Conservation (phyloP, 2,329 filamentous ascomycete genomes). For the Leptographium galeiforme region DNA sequence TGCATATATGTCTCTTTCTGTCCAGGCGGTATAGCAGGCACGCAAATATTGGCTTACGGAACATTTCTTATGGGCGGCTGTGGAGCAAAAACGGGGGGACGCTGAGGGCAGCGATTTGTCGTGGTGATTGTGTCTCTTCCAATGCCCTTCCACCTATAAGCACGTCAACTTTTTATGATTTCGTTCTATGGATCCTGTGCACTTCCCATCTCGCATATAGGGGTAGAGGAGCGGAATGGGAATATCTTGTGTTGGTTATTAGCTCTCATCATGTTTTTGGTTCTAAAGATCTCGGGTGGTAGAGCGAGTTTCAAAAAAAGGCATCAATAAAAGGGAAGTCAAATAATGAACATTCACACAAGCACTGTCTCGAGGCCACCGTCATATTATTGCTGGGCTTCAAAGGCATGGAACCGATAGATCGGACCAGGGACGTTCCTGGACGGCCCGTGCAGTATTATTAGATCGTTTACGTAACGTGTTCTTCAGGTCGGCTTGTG, state of each 20-base stretch:
- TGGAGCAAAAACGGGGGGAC: background rate
- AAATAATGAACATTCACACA: background rate
- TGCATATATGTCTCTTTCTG: slow-evolving; percentile 1
- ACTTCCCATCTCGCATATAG: background rate
- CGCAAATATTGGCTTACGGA: background rate
- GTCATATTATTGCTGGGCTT: no score
- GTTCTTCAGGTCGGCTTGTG: no score
- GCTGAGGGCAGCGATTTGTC: background rate
- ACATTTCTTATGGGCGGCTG: background rate
- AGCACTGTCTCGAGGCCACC: no score
- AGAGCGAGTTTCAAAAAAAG: background rate
- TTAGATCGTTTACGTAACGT: no score
- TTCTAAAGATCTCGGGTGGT: background rate
- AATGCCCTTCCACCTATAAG: background rate
- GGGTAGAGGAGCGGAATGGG: background rate
- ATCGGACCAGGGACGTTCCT: no score
- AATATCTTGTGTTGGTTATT: background rate
- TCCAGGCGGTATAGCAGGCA: background rate
- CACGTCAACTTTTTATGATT: background rate
- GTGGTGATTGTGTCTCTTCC: background rate
- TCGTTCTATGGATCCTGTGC: background rate
- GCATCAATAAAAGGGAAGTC: background rate
- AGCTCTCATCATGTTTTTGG: background rate
- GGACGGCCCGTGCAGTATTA: no score
- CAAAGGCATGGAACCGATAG: no score